Base-by-base conservation (phyloP, 768 basidiomycete genomes). In the Tubosaeta sp. region DNA sequence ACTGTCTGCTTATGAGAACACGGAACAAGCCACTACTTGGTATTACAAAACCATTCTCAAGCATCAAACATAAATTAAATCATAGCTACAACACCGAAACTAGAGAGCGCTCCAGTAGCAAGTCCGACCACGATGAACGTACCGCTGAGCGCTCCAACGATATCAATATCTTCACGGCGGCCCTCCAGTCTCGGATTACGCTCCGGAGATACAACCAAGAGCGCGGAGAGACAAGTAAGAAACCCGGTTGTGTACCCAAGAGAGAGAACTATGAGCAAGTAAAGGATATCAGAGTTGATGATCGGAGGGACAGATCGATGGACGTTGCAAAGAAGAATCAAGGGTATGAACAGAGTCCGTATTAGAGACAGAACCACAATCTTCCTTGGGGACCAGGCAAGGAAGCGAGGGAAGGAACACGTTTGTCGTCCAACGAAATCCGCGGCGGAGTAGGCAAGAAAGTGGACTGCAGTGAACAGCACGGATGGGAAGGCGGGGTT, bases 311-410 rank as follows among this genome's bases (percentile, higher is more conserved):
- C 58, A 6, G 73, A 71, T 38, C 76, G 79, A 57, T 84, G 80
- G 32, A 94, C 69, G 63, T 96, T 96, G 76, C 93, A 95, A 69
- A 86, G 74, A 14, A 95, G 76, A 68, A 96, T 86, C 34, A 94
- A 61, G 25, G 91, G 91, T 45, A 96, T 81, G 70, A 95, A 94
- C 32, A 92, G 62, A 2, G 84, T 87, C 48, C 94, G 83, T 3
- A 79, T 66, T 34, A 87, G 64, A 16, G 90, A 84, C 21, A 90
- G 68, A 6, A 64, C 61, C n/a, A 91, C 64, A 38, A 94, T 77
- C 27, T 76, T 76, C 19, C 72, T 76, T 6, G 80, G 77, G 4
- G 83, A 83, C 82, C 89, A 92, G 45, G 91, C 70, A 22, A 84
- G 67, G 22, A 93, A 67, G 10, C 65, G 64, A 8, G 86, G 84